phyloP scores from a whole-genome alignment of 2,329 filamentous ascomycete species.

The Aciculosporium take region DNA sequence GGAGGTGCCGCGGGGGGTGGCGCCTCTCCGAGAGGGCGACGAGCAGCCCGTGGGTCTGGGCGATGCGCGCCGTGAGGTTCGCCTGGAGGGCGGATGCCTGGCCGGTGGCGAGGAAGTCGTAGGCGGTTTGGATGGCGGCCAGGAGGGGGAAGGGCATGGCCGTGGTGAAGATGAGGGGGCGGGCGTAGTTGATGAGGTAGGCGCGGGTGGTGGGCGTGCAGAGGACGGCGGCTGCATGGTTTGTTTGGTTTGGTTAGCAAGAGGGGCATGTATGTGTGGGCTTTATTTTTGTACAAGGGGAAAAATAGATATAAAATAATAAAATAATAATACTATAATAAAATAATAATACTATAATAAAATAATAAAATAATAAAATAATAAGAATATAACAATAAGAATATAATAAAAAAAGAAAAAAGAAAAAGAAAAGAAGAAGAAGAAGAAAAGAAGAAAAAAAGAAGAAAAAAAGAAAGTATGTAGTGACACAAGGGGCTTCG shows the following conservation, averaged over 20 bases:
- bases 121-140: slow-evolving; percentile 42
- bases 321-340: too few relatives aligned
- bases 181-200: slow-evolving; percentile 63
- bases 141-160: slow-evolving; percentile 49
- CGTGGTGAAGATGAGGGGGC: slow-evolving; percentile 62
- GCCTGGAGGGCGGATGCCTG: slow-evolving; percentile 24
- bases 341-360: too few relatives aligned
- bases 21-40: slow-evolving; percentile 17
- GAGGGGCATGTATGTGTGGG: too few relatives aligned
- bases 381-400: too few relatives aligned
- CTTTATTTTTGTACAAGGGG: too few relatives aligned
- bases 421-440: neutral
- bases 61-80: slow-evolving; percentile 20
- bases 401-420: neutral
- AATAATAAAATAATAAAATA: too few relatives aligned
- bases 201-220: slow-evolving; percentile 43
- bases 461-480: too few relatives aligned
- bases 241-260: too few relatives aligned
- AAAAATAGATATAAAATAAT: too few relatives aligned
- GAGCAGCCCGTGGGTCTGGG: slow-evolving; percentile 32
- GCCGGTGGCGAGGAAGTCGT: slow-evolving; percentile 39
- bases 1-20: slow-evolving; percentile 12
- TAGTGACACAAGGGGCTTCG: too few relatives aligned
- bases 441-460: too few relatives aligned
- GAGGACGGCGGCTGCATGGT: slow-evolving; percentile 35